phyloP scores from a whole-genome alignment of 768 basidiomycete species.

The Mycena floridula region DNA sequence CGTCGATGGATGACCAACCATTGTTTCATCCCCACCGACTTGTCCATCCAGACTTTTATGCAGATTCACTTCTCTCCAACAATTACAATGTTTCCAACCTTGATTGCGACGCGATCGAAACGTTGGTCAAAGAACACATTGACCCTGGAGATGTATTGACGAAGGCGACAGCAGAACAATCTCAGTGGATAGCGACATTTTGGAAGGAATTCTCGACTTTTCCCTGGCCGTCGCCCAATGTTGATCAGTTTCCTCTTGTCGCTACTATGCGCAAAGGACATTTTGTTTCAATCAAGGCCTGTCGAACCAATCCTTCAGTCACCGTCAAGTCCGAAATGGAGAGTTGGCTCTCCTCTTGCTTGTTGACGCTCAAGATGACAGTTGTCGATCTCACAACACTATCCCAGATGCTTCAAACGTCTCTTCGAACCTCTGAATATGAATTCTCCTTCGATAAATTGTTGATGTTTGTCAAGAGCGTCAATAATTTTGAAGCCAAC shows the following conservation, averaged over 20 bases:
- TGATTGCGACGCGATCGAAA: constrained; percentile 8
- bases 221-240: constrained; percentile 1
- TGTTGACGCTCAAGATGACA: neutral
- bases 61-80: constrained; percentile 11
- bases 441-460: too few species aligned
- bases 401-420: too few species aligned
- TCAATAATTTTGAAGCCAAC: neutral
- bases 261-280: constrained; percentile 17
- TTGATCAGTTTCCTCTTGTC: constrained; percentile 26
- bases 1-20: constrained; percentile 6
- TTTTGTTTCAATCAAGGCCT: constrained; percentile 27
- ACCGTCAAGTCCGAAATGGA: constrained; percentile 1
- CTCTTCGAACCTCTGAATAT: too few species aligned
- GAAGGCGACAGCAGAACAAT: neutral
- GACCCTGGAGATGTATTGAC: constrained; percentile 4
- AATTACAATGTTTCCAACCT: constrained; percentile 21
- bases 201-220: constrained; percentile 23
- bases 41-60: constrained; percentile 20
- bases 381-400: too few species aligned
- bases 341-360: neutral
- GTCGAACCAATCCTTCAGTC: constrained; percentile 10
- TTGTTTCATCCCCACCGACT: constrained; percentile 20
- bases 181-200: constrained; percentile 25
- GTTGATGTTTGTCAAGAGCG: too few species aligned
- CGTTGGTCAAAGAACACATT: constrained; percentile 12